These are phyloP conservation scores for Zea luxurians DNA, from an alignment of 176 grass and related monocot genomes.

Conservation along the genomic window DNA sequence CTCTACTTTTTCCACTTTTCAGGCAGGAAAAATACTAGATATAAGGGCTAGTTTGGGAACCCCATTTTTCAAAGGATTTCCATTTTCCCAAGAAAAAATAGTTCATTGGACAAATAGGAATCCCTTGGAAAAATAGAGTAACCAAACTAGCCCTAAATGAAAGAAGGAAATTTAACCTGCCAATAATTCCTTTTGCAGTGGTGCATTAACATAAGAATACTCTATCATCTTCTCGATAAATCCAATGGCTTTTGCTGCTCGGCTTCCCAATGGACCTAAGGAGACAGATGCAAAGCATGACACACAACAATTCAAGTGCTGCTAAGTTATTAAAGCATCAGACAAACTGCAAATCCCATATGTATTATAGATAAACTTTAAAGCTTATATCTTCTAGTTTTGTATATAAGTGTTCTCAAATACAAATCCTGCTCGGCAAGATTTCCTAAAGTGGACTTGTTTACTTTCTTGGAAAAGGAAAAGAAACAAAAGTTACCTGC, in stretches of 20 bases:
- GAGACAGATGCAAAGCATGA: background rate
- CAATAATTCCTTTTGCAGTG: slow-evolving; percentile 83
- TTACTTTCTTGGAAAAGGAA: background rate
- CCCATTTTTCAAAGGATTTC: too few relatives aligned
- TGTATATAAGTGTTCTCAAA: background rate
- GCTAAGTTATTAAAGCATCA: background rate
- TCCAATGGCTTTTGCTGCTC: slow-evolving; percentile 94
- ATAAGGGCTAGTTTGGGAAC: too few relatives aligned
- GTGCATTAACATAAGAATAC: slow-evolving; percentile 87
- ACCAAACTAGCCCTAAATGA: too few relatives aligned
- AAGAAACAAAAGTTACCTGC: slow-evolving; percentile 54
- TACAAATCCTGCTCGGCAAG: background rate
- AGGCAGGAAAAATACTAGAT: too few relatives aligned
- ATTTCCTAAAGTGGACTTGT: background rate
- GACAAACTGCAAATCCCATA: background rate
- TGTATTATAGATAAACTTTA: background rate
- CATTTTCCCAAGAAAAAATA: too few relatives aligned
- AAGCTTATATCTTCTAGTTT: background rate
- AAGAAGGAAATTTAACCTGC: slow-evolving; percentile 54
- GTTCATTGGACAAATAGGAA: too few relatives aligned
- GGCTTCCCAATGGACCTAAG: slow-evolving; percentile 80
- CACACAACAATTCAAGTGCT: slow-evolving; percentile 1
- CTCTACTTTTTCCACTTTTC: too few relatives aligned
- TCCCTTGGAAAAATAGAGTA: too few relatives aligned
- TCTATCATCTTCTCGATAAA: slow-evolving; percentile 99